phyloP scores from a whole-genome alignment of 2,329 filamentous ascomycete genomes.

The Fusarium burgessii region DNA sequence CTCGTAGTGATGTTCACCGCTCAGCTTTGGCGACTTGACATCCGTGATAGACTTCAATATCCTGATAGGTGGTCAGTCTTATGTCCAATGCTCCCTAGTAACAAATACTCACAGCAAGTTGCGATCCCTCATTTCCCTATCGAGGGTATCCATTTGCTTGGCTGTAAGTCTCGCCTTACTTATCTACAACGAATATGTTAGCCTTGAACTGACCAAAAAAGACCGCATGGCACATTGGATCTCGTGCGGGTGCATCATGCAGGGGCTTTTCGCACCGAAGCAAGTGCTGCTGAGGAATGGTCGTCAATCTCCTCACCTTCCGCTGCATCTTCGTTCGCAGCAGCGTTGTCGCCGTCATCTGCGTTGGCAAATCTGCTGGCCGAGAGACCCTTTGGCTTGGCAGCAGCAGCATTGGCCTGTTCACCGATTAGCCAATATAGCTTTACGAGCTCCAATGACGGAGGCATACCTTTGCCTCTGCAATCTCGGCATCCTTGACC shows the following conservation, averaged over 20 bases:
- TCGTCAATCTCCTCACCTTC: conserved; percentile 73
- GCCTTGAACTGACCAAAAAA: conserved; percentile 7
- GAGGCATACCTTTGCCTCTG: conserved; percentile 67
- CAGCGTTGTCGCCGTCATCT: conserved; percentile 52
- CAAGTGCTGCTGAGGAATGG: conserved; percentile 73
- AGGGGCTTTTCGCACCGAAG: conserved; percentile 72
- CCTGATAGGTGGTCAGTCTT: conserved; percentile 30
- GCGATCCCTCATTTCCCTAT: conserved; percentile 67
- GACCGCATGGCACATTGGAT: conserved; percentile 34
- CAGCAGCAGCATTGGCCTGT: conserved; percentile 60
- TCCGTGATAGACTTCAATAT: conserved; percentile 47
- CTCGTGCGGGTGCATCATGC: conserved; percentile 54
- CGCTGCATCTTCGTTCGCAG: conserved; percentile 54
- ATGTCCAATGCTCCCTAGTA: not conserved
- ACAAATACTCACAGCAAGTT: conserved; percentile 60
- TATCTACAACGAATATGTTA: conserved; percentile 51
- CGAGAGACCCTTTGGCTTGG: conserved; percentile 63
- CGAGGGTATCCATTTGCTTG: conserved; percentile 65
- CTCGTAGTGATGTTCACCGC: conserved; percentile 33
- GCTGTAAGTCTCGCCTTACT: conserved; percentile 59
- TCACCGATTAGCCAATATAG: not conserved
- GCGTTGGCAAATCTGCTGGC: conserved; percentile 65
- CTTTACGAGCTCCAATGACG: too few species aligned
- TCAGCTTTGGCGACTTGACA: conserved; percentile 36
- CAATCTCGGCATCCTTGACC: conserved; percentile 73